phyloP scores from a whole-genome alignment of 2,329 filamentous ascomycete genomes.

The Trichothecium sympodiale region DNA sequence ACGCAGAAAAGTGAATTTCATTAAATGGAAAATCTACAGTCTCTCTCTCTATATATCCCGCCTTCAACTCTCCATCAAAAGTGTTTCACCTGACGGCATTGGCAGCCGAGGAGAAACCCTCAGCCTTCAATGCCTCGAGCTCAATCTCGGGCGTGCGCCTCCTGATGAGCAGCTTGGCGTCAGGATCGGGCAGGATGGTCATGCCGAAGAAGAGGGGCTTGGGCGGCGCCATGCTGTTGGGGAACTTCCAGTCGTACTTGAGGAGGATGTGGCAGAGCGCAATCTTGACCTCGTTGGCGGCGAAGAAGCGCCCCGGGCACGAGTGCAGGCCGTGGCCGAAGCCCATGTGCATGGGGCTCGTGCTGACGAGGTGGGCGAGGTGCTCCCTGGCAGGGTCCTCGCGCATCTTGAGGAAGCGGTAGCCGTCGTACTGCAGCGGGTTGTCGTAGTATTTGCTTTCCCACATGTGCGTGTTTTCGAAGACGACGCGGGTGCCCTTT shows the following conservation, averaged over 20 bases:
- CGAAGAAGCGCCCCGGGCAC: slow-evolving; percentile 27
- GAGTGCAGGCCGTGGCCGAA: slow-evolving; percentile 26
- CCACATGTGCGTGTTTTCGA: slow-evolving; percentile 9
- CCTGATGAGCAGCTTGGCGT: not conserved
- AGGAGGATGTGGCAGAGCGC: slow-evolving; percentile 17
- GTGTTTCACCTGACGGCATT: too few species aligned
- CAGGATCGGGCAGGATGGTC: not conserved
- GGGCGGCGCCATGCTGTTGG: not conserved
- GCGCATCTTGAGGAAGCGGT: slow-evolving; percentile 17
- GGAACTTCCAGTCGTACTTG: slow-evolving; percentile 17
- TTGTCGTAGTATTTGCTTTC: slow-evolving; percentile 9
- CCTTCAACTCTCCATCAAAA: too few species aligned
- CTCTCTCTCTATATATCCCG: too few species aligned
- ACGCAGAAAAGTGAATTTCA: too few species aligned
- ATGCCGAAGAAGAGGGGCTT: not conserved
- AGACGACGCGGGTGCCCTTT: slow-evolving; percentile 9
- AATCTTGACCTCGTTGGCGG: slow-evolving; percentile 24
- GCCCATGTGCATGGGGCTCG: slow-evolving; percentile 15
- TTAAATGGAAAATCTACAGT: too few species aligned
- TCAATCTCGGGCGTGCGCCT: too few species aligned
- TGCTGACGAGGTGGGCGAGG: slow-evolving; percentile 21
- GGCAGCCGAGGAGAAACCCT: too few species aligned
- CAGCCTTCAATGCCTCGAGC: too few species aligned
- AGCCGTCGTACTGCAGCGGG: slow-evolving; percentile 10
- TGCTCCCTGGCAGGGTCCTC: slow-evolving; percentile 12